A percentile compares a stretch with the other conserved stretches of the same genome.
These are phyloP conservation scores for Lachnellula willkommii DNA, from an alignment of 2,329 filamentous ascomycete genomes.

Conservation along the genomic window DNA sequence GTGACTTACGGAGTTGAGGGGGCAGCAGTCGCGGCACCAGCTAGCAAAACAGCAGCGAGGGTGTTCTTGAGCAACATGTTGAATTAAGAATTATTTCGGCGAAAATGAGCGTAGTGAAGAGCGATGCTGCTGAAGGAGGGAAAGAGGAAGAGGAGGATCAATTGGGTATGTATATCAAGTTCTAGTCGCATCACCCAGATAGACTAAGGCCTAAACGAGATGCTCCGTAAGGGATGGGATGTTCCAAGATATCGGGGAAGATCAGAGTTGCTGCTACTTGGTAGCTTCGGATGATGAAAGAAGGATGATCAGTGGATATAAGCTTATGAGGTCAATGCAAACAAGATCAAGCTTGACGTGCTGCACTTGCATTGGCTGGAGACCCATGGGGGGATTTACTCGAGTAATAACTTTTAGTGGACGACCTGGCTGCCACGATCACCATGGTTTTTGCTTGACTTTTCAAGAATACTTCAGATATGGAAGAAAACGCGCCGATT, in stretches of 20 bases:
- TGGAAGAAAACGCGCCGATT: no score
- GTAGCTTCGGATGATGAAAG: not conserved
- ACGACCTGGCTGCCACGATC: no score
- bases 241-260: not conserved
- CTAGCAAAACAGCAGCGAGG: conserved; percentile 11
- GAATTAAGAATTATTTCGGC: conserved; percentile 2
- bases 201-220: not conserved
- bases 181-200: not conserved
- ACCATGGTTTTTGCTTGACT: no score
- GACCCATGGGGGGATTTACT: no score
- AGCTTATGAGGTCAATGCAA: conserved; percentile 11
- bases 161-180: not conserved
- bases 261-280: not conserved
- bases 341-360: conserved; percentile 3
- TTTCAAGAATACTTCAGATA: no score
- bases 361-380: conserved; percentile 8
- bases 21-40: conserved; percentile 9
- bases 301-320: conserved; percentile 1
- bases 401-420: no score
- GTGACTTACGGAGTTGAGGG: conserved; percentile 2
- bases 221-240: not conserved
- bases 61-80: conserved; percentile 18
- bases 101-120: conserved; percentile 1
- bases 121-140: conserved; percentile 1
- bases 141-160: not conserved